These are phyloP conservation scores for Rhynchosporium secalis DNA, from an alignment of 2,329 filamentous ascomycete species.

Conservation along the genomic window DNA sequence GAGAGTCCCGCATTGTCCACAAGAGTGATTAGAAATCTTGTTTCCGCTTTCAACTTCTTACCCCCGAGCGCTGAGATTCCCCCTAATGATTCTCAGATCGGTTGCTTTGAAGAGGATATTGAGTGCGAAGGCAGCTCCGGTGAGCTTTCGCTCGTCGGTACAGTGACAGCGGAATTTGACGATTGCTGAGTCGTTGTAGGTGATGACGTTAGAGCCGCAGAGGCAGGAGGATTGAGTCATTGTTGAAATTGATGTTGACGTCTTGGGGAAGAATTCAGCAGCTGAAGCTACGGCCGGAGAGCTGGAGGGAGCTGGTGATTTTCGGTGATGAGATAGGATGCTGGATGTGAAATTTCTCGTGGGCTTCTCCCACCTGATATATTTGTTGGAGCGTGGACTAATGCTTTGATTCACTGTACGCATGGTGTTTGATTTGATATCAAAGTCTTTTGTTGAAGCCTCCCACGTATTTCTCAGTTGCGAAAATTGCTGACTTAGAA, in stretches of 20 bases:
- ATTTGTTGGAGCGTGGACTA: background rate
- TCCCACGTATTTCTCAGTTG: background rate
- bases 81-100: constrained; percentile 22
- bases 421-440: background rate
- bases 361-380: background rate
- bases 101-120: constrained; percentile 25
- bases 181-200: constrained; percentile 20
- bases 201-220: constrained; percentile 28
- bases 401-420: background rate
- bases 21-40: constrained; percentile 25
- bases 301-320: no score
- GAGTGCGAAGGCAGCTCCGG: constrained; percentile 30
- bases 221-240: constrained; percentile 31
- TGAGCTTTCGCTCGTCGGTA: constrained; percentile 31
- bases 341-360: background rate
- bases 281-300: background rate
- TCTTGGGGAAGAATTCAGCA: background rate
- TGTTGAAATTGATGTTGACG: background rate
- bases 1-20: constrained; percentile 20
- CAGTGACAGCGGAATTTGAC: constrained; percentile 32
- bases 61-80: constrained; percentile 23
- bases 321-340: background rate
- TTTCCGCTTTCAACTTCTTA: constrained; percentile 28
- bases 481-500: background rate
- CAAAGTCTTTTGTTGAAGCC: background rate